Evolutionary conservation across 2,329 filamentous ascomycete species (phyloP), one percentile per base, ranked within the genome.

Genomic region (Acephala macrosclerotiorum): DNA sequence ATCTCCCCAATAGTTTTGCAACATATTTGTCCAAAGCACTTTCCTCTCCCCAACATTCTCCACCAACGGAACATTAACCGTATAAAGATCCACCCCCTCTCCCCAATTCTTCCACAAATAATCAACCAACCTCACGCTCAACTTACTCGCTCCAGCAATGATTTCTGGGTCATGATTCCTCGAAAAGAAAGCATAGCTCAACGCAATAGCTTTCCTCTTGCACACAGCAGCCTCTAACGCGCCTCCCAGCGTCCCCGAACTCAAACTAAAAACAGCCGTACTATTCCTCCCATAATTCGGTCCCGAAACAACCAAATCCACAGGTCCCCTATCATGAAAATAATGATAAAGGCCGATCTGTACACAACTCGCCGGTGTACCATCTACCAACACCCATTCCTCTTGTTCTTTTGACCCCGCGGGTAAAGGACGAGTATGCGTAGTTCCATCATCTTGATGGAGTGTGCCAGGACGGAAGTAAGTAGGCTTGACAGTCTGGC

Each of bases 151-250:
- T 58, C 88, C 92, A 36, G 87, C 86, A 66, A 98, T 95, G 71
- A 97, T 89, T 26, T 85, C 84, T 1, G 92, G 90, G 73, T 97
- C 92, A 78, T 97, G 94, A 76, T 92, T 65, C 89, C 86, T 63
- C 64, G 89, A 88, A 79, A 94, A 96, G 80, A 97, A 98, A 25
- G 95, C 96, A 77, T 93, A 99, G 58, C 89, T 93, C 47, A 99
- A 80, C 0, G 96, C 96, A 70, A 99, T 91, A 14, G 93, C 85
- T 72, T 84, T 88, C 67, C 83, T 83, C 45, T 85, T 85, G 74
- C 90, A 94, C 0, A 91, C 85, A 1, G 92, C 91, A 7, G 89
- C 92, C 80, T 95, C 92, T 74, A 95, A 82, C 0, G 92, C 92
- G 0, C 87, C 92, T 51, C 92, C 92, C 61, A 95, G 80, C 0